Conservation (phyloP, 768 basidiomycete genomes). For the Termitomyces bulborhizus region DNA sequence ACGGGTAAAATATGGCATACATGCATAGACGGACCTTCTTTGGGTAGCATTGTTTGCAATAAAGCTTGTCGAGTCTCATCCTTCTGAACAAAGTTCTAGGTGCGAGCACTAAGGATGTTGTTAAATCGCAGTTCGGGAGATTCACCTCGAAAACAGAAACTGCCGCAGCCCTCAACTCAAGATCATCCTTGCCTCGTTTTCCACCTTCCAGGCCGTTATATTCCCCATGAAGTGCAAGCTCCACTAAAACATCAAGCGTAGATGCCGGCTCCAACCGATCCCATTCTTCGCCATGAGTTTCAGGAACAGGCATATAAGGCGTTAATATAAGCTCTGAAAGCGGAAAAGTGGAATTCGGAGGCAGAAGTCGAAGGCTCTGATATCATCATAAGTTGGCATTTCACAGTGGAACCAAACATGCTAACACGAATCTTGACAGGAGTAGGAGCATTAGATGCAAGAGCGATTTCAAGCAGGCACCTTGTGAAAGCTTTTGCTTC, state of each 20-base stretch:
- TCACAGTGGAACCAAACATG: not conserved
- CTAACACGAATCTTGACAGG: slow-evolving; percentile 78
- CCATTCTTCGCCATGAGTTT: slow-evolving; percentile 90
- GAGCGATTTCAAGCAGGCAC: slow-evolving; percentile 79
- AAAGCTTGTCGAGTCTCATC: slow-evolving; percentile 68
- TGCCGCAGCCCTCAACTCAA: slow-evolving; percentile 74
- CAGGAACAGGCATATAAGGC: slow-evolving; percentile 70
- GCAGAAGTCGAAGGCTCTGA: slow-evolving; percentile 41
- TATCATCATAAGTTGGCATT: slow-evolving; percentile 6
- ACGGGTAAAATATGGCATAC: not conserved
- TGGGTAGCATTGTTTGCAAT: slow-evolving; percentile 66
- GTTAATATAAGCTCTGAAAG: slow-evolving; percentile 64
- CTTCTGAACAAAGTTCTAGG: slow-evolving; percentile 69
- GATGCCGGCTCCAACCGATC: slow-evolving; percentile 78
- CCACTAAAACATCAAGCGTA: slow-evolving; percentile 77
- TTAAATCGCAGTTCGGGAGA: not conserved
- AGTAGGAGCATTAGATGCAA: slow-evolving; percentile 93
- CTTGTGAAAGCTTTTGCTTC: slow-evolving; percentile 59
- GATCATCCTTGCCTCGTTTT: slow-evolving; percentile 55
- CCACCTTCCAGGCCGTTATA: slow-evolving; percentile 63
- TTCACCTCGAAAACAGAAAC: slow-evolving; percentile 78
- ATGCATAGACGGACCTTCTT: slow-evolving; percentile 28
- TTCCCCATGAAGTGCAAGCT: slow-evolving; percentile 83
- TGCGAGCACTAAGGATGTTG: not conserved
- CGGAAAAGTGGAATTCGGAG: slow-evolving; percentile 47